Percentiles rank a stretch among this genome's conserved stretches.
phyloP scores from a whole-genome alignment of 176 grass and related monocot genomes.

The Echinochloa phyllopogon region DNA sequence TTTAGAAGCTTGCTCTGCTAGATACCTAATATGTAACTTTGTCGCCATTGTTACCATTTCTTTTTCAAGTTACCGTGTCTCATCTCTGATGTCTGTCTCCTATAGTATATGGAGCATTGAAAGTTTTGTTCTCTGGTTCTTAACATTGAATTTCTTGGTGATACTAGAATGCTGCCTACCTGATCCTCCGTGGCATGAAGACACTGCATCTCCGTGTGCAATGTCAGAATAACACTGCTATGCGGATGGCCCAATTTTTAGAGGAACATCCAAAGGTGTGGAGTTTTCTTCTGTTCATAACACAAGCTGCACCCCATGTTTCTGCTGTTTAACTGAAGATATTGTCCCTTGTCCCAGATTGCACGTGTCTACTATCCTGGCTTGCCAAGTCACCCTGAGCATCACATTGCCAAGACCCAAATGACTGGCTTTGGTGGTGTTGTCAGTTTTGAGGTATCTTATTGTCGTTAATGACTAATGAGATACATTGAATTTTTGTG shows the following conservation, averaged over 20 bases:
- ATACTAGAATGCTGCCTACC: conserved; percentile 93
- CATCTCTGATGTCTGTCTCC: not conserved
- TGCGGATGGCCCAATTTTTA: conserved; percentile 99
- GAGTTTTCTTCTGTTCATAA: not conserved
- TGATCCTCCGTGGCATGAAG: conserved; percentile 97
- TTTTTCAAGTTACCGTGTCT: not conserved
- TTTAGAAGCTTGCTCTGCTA: not conserved
- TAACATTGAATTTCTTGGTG: conserved; percentile 28
- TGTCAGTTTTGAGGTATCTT: conserved; percentile 95
- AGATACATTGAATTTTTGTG: not conserved
- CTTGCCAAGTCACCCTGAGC: conserved; percentile 91
- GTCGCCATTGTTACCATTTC: not conserved
- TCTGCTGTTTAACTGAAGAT: conserved; percentile 22
- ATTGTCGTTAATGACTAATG: not conserved
- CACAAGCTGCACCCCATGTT: not conserved
- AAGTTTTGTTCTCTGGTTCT: conserved; percentile 5
- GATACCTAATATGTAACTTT: not conserved
- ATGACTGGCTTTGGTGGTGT: conserved; percentile 99
- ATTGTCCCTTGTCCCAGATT: conserved; percentile 59
- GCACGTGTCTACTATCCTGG: conserved; percentile 89
- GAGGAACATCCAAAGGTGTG: conserved; percentile 95
- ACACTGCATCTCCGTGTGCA: conserved; percentile 98
- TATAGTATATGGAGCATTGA: not conserved
- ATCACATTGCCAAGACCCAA: conserved; percentile 98
- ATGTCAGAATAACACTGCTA: conserved; percentile 89